These are phyloP conservation scores for Teratosphaeria viscida DNA, from an alignment of 2,329 filamentous ascomycete species.

Conservation along the genomic window DNA sequence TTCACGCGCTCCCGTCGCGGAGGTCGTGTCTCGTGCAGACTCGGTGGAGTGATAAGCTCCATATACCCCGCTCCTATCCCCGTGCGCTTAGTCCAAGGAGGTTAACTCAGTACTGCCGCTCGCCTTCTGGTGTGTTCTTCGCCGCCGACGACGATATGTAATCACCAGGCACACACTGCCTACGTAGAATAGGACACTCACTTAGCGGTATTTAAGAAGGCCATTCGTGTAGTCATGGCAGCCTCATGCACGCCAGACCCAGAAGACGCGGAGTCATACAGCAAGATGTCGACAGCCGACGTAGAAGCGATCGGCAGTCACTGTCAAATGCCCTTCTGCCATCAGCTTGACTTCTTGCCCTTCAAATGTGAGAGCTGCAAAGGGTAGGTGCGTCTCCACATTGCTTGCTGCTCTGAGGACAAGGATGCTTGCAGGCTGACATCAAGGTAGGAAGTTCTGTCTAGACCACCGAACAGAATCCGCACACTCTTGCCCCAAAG, in stretches of 20 bases:
- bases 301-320: conserved; percentile 78
- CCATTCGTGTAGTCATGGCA: not conserved
- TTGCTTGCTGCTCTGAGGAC: not conserved
- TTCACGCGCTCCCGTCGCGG: not conserved
- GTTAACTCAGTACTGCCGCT: not conserved
- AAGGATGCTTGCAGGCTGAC: not conserved
- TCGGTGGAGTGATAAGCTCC: not conserved
- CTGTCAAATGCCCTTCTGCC: conserved; percentile 85
- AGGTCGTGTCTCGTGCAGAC: not conserved
- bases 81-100: not conserved
- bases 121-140: conserved; percentile 1
- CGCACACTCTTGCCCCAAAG: conserved; percentile 58
- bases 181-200: not conserved
- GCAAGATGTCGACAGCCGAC: conserved; percentile 66
- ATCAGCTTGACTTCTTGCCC: conserved; percentile 90
- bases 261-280: conserved; percentile 40
- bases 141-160: not conserved
- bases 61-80: not conserved
- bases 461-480: conserved; percentile 86
- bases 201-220: not conserved
- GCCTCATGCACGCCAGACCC: conserved; percentile 2
- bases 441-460: conserved; percentile 49
- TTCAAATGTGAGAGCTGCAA: conserved; percentile 87
- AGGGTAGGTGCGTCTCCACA: conserved; percentile 28
- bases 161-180: not conserved